phyloP scores from a whole-genome alignment of 306 rosid genomes.

The Canavalia ensiformis region DNA sequence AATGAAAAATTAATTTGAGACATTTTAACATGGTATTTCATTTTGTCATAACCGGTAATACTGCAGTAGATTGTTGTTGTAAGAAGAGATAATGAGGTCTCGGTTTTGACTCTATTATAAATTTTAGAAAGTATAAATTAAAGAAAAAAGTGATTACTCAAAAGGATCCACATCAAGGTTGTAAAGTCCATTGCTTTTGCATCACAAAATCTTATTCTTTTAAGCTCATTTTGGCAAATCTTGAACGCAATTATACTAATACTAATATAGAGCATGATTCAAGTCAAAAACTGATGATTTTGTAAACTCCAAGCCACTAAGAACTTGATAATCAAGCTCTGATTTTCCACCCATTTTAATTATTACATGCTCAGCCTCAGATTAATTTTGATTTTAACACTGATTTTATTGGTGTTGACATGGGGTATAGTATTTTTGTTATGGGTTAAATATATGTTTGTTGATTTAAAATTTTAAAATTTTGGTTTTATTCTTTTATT shows the following conservation, averaged over 20 bases:
- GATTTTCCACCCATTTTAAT: neutral
- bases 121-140: neutral
- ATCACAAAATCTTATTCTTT: neutral
- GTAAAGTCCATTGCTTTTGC: conserved; percentile 22
- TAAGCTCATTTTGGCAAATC: neutral
- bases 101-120: too few species aligned
- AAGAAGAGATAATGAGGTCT: conserved; percentile 1
- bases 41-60: neutral
- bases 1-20: too few species aligned
- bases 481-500: too few species aligned
- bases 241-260: neutral
- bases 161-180: conserved; percentile 14
- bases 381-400: neutral
- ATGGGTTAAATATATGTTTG: too few species aligned
- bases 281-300: neutral
- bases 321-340: neutral
- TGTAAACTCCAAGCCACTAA: neutral
- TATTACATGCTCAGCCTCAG: neutral
- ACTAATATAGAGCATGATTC: neutral
- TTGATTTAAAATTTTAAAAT: too few species aligned
- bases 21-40: neutral
- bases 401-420: neutral
- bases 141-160: neutral
- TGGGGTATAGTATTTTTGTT: too few species aligned
- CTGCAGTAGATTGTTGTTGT: too few species aligned